A percentile compares a stretch with the other conserved stretches of the same genome.
Evolutionary conservation across 176 grass and related monocot species (phyloP).

Genomic region (Carex kokanica): DNA sequence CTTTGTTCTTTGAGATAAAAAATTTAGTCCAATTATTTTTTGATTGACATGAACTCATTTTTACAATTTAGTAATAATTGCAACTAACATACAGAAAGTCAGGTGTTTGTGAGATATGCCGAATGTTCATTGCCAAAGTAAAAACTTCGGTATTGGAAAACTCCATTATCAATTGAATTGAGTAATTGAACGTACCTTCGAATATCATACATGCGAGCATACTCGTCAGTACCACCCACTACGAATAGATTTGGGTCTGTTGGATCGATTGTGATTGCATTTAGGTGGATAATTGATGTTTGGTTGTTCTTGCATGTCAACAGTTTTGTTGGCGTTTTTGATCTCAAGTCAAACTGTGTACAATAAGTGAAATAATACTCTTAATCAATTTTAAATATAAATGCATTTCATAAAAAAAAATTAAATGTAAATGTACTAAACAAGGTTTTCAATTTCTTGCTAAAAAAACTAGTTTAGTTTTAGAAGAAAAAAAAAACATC

Average conservation of each 20-base stretch:
- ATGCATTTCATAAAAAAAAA: background rate
- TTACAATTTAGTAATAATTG: background rate
- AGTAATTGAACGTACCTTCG: constrained; percentile 38
- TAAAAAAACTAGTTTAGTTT: background rate
- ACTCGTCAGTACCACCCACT: constrained; percentile 62
- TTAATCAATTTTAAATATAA: constrained; percentile 8
- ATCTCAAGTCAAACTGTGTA: constrained; percentile 85
- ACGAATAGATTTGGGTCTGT: constrained; percentile 79
- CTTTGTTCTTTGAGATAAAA: background rate
- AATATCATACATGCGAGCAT: constrained; percentile 85
- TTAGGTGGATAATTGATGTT: constrained; percentile 50
- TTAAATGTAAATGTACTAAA: constrained; percentile 12
- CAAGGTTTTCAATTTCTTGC: constrained; percentile 8
- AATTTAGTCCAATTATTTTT: background rate
- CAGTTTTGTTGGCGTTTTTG: constrained; percentile 50
- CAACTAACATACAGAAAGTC: background rate
- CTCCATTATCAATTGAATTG: background rate
- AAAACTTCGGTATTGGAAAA: background rate
- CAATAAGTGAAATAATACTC: constrained; percentile 5
- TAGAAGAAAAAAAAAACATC: background rate
- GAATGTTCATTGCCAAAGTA: background rate
- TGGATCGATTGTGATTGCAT: constrained; percentile 65
- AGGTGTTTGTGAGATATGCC: background rate
- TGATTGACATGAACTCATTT: background rate
- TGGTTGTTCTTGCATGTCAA: constrained; percentile 48